phyloP scores from a whole-genome alignment of 441 rosid genomes.

The Jatropha multifida region DNA sequence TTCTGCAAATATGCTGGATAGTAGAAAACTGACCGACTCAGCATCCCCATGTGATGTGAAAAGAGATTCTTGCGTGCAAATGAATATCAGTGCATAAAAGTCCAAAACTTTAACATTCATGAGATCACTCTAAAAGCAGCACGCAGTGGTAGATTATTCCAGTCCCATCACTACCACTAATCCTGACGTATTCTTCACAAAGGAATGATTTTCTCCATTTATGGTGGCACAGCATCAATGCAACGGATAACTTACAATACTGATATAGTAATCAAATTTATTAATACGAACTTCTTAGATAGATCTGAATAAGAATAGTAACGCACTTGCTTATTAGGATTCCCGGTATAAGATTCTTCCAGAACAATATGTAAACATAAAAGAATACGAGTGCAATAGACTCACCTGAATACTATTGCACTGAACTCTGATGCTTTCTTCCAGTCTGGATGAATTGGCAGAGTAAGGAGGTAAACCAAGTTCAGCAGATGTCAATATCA shows the following conservation, averaged over 20 bases:
- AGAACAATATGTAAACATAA: background rate
- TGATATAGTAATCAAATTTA: too few relatives aligned
- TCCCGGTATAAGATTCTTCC: background rate
- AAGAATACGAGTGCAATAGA: background rate
- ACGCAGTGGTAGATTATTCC: background rate
- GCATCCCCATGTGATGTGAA: background rate
- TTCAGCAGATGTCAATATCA: conserved; percentile 88
- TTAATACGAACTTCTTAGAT: too few relatives aligned
- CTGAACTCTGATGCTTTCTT: conserved; percentile 79
- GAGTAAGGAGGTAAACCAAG: conserved; percentile 74
- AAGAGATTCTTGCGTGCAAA: background rate
- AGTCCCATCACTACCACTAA: background rate
- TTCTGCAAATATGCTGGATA: background rate
- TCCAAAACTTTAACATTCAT: background rate
- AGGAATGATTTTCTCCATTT: background rate
- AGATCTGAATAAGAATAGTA: background rate
- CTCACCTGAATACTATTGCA: conserved; percentile 84
- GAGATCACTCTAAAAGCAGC: background rate
- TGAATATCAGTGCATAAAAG: background rate
- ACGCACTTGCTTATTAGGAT: background rate
- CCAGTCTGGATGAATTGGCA: conserved; percentile 93
- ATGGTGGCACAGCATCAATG: background rate
- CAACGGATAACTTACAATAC: too few relatives aligned
- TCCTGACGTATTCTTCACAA: background rate
- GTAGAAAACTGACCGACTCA: too few relatives aligned